Conservation (phyloP, 805 yeast genomes). For the Cyberlindnera lachancei region DNA sequence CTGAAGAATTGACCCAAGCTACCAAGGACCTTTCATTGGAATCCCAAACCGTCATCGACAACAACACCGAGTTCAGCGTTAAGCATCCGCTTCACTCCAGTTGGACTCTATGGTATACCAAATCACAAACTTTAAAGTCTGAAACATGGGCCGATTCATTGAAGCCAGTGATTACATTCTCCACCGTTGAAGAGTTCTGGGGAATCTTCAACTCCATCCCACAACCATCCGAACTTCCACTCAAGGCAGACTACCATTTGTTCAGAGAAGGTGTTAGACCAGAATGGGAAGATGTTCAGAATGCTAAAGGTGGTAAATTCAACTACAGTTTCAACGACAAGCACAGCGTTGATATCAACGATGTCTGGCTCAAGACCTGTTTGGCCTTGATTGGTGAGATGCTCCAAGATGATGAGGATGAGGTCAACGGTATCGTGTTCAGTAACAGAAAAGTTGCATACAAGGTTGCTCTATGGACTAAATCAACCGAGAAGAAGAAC, state of each 20-base stretch:
- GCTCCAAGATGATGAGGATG: conserved; percentile 68
- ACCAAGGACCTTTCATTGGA: conserved; percentile 20
- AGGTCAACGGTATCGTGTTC: conserved; percentile 91
- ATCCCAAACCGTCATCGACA: conserved; percentile 7
- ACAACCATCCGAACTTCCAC: conserved; percentile 81
- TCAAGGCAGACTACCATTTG: conserved; percentile 89
- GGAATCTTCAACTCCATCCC: conserved; percentile 94
- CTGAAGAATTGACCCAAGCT: conserved; percentile 23
- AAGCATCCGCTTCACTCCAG: conserved; percentile 80
- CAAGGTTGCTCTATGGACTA: conserved; percentile 92
- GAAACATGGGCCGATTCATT: conserved; percentile 91
- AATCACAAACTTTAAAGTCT: conserved; percentile 67
- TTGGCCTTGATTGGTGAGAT: conserved; percentile 94
- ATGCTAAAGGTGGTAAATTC: conserved; percentile 94
- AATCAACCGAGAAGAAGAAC: conserved; percentile 57
- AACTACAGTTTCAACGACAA: conserved; percentile 65
- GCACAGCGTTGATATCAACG: conserved; percentile 59
- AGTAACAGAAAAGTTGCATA: conserved; percentile 76
- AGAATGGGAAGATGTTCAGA: conserved; percentile 94
- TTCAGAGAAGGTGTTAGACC: conserved; percentile 93
- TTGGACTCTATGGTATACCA: conserved; percentile 98
- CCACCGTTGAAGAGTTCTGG: conserved; percentile 98
- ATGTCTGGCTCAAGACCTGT: conserved; percentile 85
- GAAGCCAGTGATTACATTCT: conserved; percentile 86
- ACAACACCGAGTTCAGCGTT: conserved; percentile 22